These are phyloP conservation scores for Aspergillus conjunctus DNA, from an alignment of 495 filamentous ascomycete species.

Conservation along the genomic window DNA sequence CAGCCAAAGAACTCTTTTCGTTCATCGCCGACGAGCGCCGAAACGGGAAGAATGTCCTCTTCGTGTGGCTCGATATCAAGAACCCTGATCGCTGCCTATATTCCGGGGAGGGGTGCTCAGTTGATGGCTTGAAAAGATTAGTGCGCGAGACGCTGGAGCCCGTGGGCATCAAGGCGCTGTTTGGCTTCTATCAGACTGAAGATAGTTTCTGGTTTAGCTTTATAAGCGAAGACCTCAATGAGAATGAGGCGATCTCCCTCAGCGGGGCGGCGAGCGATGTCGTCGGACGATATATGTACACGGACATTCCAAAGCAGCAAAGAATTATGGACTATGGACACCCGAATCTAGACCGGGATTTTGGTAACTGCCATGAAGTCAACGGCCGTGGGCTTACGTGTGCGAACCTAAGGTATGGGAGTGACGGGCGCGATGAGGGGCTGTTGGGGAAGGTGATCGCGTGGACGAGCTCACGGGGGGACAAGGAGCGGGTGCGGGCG, in stretches of 20 bases:
- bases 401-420: not conserved
- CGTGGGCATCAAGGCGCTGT: not conserved
- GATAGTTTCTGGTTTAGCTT: not conserved
- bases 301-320: not conserved
- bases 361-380: not conserved
- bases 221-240: not conserved
- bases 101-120: not conserved
- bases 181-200: not conserved
- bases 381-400: not conserved
- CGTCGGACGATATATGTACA: not conserved
- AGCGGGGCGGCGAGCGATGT: not conserved
- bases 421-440: not conserved
- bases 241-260: not conserved
- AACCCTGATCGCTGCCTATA: not conserved
- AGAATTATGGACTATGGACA: not conserved
- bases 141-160: not conserved
- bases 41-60: not conserved
- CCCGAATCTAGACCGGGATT: not conserved
- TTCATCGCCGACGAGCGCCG: not conserved
- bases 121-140: not conserved
- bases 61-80: not conserved
- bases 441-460: conserved; percentile 7
- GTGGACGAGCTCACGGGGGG: conserved; percentile 7
- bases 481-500: not conserved
- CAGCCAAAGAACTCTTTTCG: conserved; percentile 4